Evolutionary conservation across 495 filamentous ascomycete genomes (phyloP).

Genomic region (Xylaria venustula): DNA sequence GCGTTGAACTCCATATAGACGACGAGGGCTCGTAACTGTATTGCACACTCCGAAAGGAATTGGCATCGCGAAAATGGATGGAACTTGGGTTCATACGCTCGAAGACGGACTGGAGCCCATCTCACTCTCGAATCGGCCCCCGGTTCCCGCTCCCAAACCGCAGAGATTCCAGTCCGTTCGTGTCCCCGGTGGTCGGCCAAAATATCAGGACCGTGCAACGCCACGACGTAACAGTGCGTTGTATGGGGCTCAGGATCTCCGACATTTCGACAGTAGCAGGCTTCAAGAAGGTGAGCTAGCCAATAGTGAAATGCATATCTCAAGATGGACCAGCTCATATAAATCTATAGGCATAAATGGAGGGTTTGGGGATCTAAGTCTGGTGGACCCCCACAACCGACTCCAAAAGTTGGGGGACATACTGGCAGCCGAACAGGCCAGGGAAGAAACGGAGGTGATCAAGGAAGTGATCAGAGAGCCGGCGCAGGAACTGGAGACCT

Average conservation of each 20-base stretch:
- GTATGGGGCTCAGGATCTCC: background rate
- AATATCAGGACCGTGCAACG: background rate
- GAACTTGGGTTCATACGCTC: slow-evolving; percentile 8
- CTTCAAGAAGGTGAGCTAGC: background rate
- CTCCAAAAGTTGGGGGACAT: slow-evolving; percentile 5
- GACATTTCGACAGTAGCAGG: background rate
- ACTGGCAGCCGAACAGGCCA: background rate
- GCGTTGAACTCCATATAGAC: background rate
- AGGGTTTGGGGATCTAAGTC: slow-evolving; percentile 6
- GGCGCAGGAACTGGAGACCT: background rate
- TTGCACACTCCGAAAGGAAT: background rate
- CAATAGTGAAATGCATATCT: background rate
- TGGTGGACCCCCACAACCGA: slow-evolving; percentile 12
- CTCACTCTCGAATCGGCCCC: slow-evolving; percentile 1
- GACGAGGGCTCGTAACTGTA: background rate
- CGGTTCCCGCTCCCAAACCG: slow-evolving; percentile 9
- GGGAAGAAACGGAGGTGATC: background rate
- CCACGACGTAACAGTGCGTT: background rate
- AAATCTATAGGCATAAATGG: background rate
- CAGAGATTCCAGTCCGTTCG: slow-evolving; percentile 15
- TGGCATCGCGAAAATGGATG: slow-evolving; percentile 12
- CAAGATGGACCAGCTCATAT: background rate
- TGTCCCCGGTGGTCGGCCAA: slow-evolving; percentile 5
- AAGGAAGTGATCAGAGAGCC: background rate
- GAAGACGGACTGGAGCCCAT: slow-evolving; percentile 8